Conservation (phyloP, 306 rosid genomes). For the Parietaria judaica region DNA sequence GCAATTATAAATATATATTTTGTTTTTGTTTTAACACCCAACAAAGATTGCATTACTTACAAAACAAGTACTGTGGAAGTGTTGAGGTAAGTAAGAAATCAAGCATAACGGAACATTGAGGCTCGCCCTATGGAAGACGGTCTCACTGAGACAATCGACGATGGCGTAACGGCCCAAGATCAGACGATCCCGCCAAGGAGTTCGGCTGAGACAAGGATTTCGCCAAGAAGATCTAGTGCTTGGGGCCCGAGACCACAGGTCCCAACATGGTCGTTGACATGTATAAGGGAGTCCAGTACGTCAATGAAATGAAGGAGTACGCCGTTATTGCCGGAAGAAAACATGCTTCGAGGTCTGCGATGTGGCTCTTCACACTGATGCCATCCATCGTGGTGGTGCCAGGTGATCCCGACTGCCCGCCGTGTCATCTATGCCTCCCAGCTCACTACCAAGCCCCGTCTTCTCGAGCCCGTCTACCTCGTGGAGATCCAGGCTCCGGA, state of each 20-base stretch:
- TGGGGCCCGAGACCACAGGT: conserved; percentile 51
- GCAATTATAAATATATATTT: too few relatives aligned
- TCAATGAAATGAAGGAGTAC: conserved; percentile 59
- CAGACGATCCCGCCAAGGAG: conserved; percentile 54
- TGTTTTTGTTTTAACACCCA: too few relatives aligned
- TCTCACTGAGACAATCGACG: conserved; percentile 56
- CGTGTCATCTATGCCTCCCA: conserved; percentile 55
- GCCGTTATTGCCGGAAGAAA: conserved; percentile 61
- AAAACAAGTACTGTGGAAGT: too few relatives aligned
- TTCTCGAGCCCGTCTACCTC: conserved; percentile 47
- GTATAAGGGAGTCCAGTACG: conserved; percentile 63
- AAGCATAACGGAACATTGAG: conserved; percentile 94
- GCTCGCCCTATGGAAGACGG: conserved; percentile 61
- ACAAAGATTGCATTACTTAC: too few relatives aligned
- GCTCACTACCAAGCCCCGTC: conserved; percentile 53
- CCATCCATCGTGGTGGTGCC: conserved; percentile 63
- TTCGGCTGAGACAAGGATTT: conserved; percentile 60
- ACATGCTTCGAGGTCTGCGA: conserved; percentile 61
- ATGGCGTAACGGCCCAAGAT: conserved; percentile 47
- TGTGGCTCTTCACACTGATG: conserved; percentile 57
- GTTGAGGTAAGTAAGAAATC: too few relatives aligned
- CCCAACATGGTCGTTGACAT: conserved; percentile 57
- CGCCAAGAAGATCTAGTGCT: conserved; percentile 60
- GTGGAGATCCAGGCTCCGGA: conserved; percentile 56
- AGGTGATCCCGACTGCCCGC: conserved; percentile 53